A percentile compares a stretch with the other conserved stretches of the same genome.
Evolutionary conservation across 1,284 basidiomycete genomes (phyloP).

Genomic region (Fomitopsis betulina): DNA sequence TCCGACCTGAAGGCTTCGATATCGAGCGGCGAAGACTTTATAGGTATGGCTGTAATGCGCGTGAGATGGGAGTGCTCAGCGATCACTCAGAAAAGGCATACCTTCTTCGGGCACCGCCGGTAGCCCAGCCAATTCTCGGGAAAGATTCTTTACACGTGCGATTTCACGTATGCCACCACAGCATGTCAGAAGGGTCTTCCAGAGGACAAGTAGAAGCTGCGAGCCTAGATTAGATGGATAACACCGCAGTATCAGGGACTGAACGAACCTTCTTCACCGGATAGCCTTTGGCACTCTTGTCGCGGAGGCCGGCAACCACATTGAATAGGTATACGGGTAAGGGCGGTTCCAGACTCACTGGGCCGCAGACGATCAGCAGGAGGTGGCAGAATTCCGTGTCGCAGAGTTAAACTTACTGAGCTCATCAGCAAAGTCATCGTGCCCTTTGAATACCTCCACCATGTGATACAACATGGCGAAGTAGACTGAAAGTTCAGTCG

Average conservation of each 20-base stretch:
- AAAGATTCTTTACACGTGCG: conserved; percentile 77
- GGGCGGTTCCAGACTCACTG: conserved; percentile 94
- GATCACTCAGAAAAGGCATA: conserved; percentile 20
- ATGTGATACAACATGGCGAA: conserved; percentile 92
- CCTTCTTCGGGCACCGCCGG: conserved; percentile 62
- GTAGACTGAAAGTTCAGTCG: conserved; percentile 88
- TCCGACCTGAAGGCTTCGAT: conserved; percentile 85
- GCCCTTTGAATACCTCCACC: conserved; percentile 87
- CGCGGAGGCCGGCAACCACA: conserved; percentile 84
- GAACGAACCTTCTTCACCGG: conserved; percentile 85
- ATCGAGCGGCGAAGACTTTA: conserved; percentile 87
- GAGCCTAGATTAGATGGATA: conserved; percentile 10
- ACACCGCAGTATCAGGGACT: neutral
- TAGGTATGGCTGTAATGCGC: conserved; percentile 36
- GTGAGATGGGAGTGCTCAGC: conserved; percentile 1
- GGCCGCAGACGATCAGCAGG: conserved; percentile 9
- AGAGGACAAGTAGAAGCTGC: conserved; percentile 89
- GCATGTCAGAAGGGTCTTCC: conserved; percentile 93
- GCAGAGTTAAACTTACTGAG: conserved; percentile 64
- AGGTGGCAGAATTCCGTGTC: conserved; percentile 6
- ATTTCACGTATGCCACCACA: conserved; percentile 91
- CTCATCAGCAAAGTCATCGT: conserved; percentile 93
- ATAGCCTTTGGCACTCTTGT: conserved; percentile 93
- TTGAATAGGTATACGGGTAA: conserved; percentile 91
- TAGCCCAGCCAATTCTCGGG: conserved; percentile 79